Evolutionary conservation across 495 filamentous ascomycete genomes (phyloP).

Genomic region (Aspergillus cavernicola): DNA sequence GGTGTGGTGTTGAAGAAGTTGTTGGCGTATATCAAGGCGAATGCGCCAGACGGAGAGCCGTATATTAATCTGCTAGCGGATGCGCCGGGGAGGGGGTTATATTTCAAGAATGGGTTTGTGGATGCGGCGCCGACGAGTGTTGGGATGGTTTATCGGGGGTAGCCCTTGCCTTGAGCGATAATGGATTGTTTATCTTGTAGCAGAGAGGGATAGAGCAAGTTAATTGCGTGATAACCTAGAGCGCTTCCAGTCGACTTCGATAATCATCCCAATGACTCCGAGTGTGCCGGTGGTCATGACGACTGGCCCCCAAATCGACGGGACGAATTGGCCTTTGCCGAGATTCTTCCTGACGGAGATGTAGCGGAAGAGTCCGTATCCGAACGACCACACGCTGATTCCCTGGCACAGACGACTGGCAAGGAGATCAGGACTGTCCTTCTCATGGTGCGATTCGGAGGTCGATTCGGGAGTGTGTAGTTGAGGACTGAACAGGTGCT

Average conservation of each 20-base stretch:
- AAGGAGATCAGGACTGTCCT: conserved; percentile 12
- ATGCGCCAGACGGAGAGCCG: conserved; percentile 32
- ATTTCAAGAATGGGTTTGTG: conserved; percentile 47
- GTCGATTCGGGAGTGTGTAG: background rate
- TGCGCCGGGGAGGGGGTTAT: conserved; percentile 39
- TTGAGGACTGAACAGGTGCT: conserved; percentile 8
- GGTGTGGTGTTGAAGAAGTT: conserved; percentile 42
- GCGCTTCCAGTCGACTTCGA: conserved; percentile 3
- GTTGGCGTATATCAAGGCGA: conserved; percentile 34
- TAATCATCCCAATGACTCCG: conserved; percentile 9
- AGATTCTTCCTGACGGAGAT: conserved; percentile 25
- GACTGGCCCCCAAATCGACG: conserved; percentile 31
- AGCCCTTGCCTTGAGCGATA: background rate
- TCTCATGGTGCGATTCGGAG: background rate
- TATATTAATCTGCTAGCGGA: conserved; percentile 49
- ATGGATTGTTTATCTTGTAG: background rate
- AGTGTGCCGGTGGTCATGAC: conserved; percentile 24
- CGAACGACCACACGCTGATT: conserved; percentile 28
- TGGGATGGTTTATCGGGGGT: conserved; percentile 25
- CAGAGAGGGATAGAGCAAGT: too few relatives aligned
- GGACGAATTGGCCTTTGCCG: conserved; percentile 25
- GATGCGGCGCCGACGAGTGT: conserved; percentile 29
- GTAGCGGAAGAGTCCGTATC: conserved; percentile 30
- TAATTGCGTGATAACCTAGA: too few relatives aligned
- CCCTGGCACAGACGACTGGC: conserved; percentile 23